Base-by-base conservation (phyloP, 2,329 filamentous ascomycete species). In the Pseudogymnoascus sp. region DNA sequence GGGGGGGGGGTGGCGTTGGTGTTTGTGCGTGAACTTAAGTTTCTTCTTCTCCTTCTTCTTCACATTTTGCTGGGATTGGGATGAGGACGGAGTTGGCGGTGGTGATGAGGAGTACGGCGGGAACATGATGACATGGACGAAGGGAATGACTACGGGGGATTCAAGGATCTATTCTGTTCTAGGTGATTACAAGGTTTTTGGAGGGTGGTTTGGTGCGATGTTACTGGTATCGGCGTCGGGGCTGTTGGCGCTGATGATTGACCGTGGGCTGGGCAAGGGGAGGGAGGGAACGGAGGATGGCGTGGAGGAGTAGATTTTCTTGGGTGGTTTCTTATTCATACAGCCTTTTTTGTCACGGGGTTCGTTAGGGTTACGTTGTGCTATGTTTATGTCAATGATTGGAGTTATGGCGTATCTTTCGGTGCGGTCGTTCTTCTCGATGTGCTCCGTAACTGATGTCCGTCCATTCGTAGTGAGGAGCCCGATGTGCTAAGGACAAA, bases 241-340 rank as follows among this genome's bases (percentile, higher is more conserved):
- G 43, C 7, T 50, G 43, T 50, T 30, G 25, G 43, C 43, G 35
- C 60, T 60, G 33, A 37, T 54, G 57, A 62, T 50, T 36, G 59
- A 58, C 7, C 59, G 28, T 38, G 60, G 60, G 7, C 57, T 63
- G 41, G 36, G 30, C 3, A 33, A 33, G 28, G 41, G 33, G 14
- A 60, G n/a, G 8, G 59, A 58, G 8, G 57, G 57, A n/a, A 61
- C 57, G 18, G 50, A 60, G 12, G 37, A 38, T 11, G 20, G 35
- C 30, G 58, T 57, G 47, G 36, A 30, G 12, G 14, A 30, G 43
- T 50, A 50, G 25, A 30, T 30, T 30, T 50, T 50, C 4, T 30
- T 33, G 43, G 43, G 8, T 50, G 25, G 43, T 50, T 30, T 50
- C 43, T 33, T 50, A 18, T 50, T 47, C 25, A 50, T 33, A 25